phyloP scores from a whole-genome alignment of 352 stramenopile genomes.

The Phytophthora pluvialis region DNA sequence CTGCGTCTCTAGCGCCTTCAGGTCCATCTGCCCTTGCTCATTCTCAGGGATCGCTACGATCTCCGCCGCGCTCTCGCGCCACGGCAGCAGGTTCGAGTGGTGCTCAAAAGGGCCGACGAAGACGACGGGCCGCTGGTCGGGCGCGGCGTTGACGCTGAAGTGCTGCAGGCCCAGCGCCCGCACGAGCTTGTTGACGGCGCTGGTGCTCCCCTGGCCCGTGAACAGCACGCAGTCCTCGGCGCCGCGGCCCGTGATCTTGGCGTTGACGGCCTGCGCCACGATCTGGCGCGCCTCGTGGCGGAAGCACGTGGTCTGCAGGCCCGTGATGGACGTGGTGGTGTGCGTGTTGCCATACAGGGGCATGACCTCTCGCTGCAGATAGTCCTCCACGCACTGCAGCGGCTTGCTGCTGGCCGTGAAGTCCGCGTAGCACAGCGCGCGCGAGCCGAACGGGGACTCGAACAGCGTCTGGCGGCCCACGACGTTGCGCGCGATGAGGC shows the following conservation, averaged over 20 bases:
- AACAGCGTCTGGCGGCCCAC: conserved; percentile 58
- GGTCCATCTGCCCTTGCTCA: conserved; percentile 57
- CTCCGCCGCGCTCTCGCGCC: conserved; percentile 91
- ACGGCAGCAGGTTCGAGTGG: conserved; percentile 98
- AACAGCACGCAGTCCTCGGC: conserved; percentile 97
- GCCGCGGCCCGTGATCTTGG: conserved; percentile 89
- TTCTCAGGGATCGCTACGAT: conserved; percentile 79
- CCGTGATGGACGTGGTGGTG: conserved; percentile 88
- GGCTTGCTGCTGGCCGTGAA: conserved; percentile 94
- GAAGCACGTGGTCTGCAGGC: conserved; percentile 93
- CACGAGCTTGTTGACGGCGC: conserved; percentile 85
- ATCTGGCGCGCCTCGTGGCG: conserved; percentile 95
- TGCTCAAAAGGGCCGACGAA: conserved; percentile 96
- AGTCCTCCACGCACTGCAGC: conserved; percentile 90
- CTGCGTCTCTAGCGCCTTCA: conserved; percentile 50
- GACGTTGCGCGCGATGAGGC: conserved; percentile 51
- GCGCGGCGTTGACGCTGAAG: neutral
- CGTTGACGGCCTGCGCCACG: conserved; percentile 91
- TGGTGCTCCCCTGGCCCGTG: conserved; percentile 86
- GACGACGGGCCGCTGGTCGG: conserved; percentile 71
- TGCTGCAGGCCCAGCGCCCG: conserved; percentile 65
- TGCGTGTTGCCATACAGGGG: conserved; percentile 98
- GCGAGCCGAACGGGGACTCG: conserved; percentile 70
- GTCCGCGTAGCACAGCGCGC: conserved; percentile 94
- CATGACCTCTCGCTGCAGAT: conserved; percentile 87